These are phyloP conservation scores for Stromatinia cepivora DNA, from an alignment of 2,329 filamentous ascomycete species.

Conservation along the genomic window DNA sequence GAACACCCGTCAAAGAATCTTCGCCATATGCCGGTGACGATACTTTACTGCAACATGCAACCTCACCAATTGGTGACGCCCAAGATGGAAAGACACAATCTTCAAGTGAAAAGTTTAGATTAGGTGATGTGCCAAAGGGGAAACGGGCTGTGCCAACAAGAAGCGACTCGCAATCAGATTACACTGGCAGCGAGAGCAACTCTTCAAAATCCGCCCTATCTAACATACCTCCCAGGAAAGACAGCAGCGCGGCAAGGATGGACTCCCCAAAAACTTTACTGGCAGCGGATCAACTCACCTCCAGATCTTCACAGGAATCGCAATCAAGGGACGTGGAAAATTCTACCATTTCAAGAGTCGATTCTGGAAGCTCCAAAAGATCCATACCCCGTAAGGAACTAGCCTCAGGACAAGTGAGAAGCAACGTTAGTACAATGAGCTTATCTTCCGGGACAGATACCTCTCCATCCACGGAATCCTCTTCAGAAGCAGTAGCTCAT, in stretches of 20 bases:
- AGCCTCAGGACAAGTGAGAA: slow-evolving; percentile 31
- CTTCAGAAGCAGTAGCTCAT: slow-evolving; percentile 37
- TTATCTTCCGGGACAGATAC: slow-evolving; percentile 38
- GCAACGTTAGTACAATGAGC: slow-evolving; percentile 33
- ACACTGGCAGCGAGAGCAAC: slow-evolving; percentile 33
- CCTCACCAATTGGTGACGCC: slow-evolving; percentile 31
- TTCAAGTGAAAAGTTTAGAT: slow-evolving; percentile 64
- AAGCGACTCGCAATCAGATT: slow-evolving; percentile 44
- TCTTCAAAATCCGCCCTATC: slow-evolving; percentile 41
- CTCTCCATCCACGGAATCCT: slow-evolving; percentile 39
- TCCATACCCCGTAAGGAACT: slow-evolving; percentile 66
- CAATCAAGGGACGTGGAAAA: slow-evolving; percentile 55
- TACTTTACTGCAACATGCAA: slow-evolving; percentile 36
- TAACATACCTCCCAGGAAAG: slow-evolving; percentile 29
- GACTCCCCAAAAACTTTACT: slow-evolving; percentile 35
- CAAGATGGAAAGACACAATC: slow-evolving; percentile 43
- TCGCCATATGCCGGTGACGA: slow-evolving; percentile 36
- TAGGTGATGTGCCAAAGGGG: slow-evolving; percentile 77
- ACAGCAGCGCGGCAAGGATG: slow-evolving; percentile 24
- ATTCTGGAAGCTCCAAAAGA: slow-evolving; percentile 51
- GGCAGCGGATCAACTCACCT: slow-evolving; percentile 45
- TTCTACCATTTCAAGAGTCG: slow-evolving; percentile 50
- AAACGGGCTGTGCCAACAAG: slow-evolving; percentile 49
- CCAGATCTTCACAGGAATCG: slow-evolving; percentile 60
- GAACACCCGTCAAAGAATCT: slow-evolving; percentile 32